These are phyloP conservation scores for Aspergillus carbonarius DNA, from an alignment of 2,329 filamentous ascomycete species.

Conservation along the genomic window DNA sequence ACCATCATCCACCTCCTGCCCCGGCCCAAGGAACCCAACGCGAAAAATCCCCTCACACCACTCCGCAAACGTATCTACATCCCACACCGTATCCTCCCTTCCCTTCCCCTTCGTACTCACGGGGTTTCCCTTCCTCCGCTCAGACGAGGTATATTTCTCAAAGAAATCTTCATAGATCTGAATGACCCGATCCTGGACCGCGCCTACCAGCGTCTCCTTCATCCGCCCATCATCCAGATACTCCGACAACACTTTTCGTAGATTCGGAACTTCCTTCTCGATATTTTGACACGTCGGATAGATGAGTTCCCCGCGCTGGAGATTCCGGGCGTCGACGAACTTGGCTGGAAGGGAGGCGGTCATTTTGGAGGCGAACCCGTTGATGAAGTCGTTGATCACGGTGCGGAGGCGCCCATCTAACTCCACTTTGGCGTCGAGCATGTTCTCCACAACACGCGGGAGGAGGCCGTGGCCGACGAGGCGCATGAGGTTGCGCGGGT, in stretches of 20 bases:
- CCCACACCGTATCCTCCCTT: constrained; percentile 63
- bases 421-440: constrained; percentile 69
- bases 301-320: constrained; percentile 42
- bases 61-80: constrained; percentile 63
- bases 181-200: constrained; percentile 63
- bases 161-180: constrained; percentile 65
- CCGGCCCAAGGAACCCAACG: constrained; percentile 46
- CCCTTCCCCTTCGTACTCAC: constrained; percentile 57
- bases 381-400: constrained; percentile 67
- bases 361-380: constrained; percentile 57
- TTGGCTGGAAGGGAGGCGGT: constrained; percentile 47
- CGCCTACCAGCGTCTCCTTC: constrained; percentile 64
- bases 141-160: constrained; percentile 49
- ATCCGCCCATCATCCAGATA: constrained; percentile 66
- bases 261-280: constrained; percentile 57
- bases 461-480: constrained; percentile 59
- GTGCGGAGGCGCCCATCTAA: constrained; percentile 62
- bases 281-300: constrained; percentile 54
- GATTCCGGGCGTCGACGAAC: constrained; percentile 39
- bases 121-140: constrained; percentile 36
- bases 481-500: constrained; percentile 61
- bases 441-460: constrained; percentile 67
- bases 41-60: constrained; percentile 62
- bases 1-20: constrained; percentile 24
- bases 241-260: constrained; percentile 59